phyloP scores from a whole-genome alignment of 1,284 basidiomycete genomes.

The Hortiboletus rubellus region DNA sequence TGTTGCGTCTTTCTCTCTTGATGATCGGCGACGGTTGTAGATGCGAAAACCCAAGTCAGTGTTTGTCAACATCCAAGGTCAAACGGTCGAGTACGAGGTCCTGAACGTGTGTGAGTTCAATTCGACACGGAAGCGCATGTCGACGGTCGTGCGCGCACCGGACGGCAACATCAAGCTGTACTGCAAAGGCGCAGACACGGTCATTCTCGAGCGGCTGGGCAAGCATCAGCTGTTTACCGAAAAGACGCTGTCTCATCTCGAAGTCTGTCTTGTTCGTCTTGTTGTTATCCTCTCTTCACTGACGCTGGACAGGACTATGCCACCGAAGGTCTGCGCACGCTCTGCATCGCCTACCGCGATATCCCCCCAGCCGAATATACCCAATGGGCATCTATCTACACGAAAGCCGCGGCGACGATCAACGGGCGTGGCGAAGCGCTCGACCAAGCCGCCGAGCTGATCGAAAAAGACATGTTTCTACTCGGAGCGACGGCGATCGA shows the following conservation, averaged over 20 bases:
- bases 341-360: constrained; percentile 95
- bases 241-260: constrained; percentile 86
- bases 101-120: constrained; percentile 99
- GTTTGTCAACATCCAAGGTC: constrained; percentile 80
- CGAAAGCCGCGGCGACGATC: constrained; percentile 90
- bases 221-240: constrained; percentile 86
- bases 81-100: constrained; percentile 82
- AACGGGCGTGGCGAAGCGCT: constrained; percentile 92
- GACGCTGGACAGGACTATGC: constrained; percentile 71
- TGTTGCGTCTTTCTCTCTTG: constrained; percentile 29
- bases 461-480: constrained; percentile 91
- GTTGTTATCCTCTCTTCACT: background rate
- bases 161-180: constrained; percentile 94
- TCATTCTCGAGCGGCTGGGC: constrained; percentile 86
- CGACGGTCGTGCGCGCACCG: constrained; percentile 85
- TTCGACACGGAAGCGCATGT: constrained; percentile 97
- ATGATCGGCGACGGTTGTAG: constrained; percentile 40
- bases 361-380: constrained; percentile 88
- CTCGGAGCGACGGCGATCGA: constrained; percentile 98
- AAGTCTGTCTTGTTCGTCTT: constrained; percentile 49
- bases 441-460: constrained; percentile 92
- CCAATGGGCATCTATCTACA: constrained; percentile 87
- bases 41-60: constrained; percentile 95
- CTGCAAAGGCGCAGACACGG: constrained; percentile 98
- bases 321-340: constrained; percentile 93